Base-by-base conservation (phyloP, 805 yeast genomes). In the Yarrowia hollandica region DNA sequence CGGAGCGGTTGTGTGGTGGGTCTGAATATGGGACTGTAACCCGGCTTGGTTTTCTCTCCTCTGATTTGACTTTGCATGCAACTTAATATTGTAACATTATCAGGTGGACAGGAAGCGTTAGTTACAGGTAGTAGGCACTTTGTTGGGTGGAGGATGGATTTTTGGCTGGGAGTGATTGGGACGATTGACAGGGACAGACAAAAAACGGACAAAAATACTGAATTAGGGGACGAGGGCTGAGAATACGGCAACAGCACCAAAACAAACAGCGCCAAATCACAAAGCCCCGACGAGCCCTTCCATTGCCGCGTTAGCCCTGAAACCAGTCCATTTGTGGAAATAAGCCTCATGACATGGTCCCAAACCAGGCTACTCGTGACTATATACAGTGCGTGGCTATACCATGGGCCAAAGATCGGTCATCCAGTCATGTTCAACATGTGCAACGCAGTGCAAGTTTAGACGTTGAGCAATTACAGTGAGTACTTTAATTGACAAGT, bases 51-150 rank as follows among this genome's bases (percentile, higher is more conserved):
- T 42, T 42, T 18, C 48, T 23, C 31, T 30, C 52, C 35, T 44
- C 35, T n/a, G 35, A 28, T 44, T 44, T 44, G 52, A 18, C 52
- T 44, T 28, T 44, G 25, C 35, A 44, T 44, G 34, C 26, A 44
- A 44, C 52, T 28, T 44, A 28, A 44, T 44, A 19, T 44, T 41
- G 35, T 28, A 30, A 44, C 52, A 44, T 44, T 28, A 44, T 44
- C 52, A 44, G 52, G 52, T 44, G 52, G 52, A 28, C 52, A 44
- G 26, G 35, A 25, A 41, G 48, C 48, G 48, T 41, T 41, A 41
- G 48, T 41, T 41, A 41, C 33, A 41, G 48, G 30, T 16, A 33
- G 33, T 16, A 41, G 16, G 33, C 48, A 41, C 33, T 41, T 41
- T 41, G 48, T 41, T 41, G 48, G 22, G 46, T 9, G 30, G 9